Conservation (phyloP, 2,329 filamentous ascomycete species). For the Verticillium alfalfae region DNA sequence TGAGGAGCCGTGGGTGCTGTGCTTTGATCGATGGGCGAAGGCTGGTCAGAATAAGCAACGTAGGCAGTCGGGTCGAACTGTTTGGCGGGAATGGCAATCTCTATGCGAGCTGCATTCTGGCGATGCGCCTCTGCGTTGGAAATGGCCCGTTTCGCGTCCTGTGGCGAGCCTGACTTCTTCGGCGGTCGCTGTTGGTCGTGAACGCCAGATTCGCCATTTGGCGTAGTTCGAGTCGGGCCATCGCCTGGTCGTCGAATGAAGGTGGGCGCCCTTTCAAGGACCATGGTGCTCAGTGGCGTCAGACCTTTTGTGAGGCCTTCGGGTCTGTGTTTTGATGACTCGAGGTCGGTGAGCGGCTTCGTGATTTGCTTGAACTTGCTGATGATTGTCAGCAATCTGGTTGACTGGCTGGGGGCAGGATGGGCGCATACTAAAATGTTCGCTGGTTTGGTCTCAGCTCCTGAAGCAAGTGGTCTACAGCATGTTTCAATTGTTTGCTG, state of each 20-base stretch:
- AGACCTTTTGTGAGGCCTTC: slow-evolving; percentile 32
- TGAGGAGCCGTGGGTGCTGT: neutral
- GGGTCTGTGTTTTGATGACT: slow-evolving; percentile 15
- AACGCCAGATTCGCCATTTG: slow-evolving; percentile 17
- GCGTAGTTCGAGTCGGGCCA: slow-evolving; percentile 16
- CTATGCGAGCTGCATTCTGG: slow-evolving; percentile 33
- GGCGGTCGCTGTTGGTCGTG: slow-evolving; percentile 8
- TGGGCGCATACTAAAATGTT: slow-evolving; percentile 55
- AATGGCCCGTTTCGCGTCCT: slow-evolving; percentile 5
- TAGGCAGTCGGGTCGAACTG: slow-evolving; percentile 31
- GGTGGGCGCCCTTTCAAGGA: slow-evolving; percentile 36
- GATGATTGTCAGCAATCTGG: slow-evolving; percentile 18
- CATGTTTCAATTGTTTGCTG: slow-evolving; percentile 64
- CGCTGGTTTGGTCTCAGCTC: slow-evolving; percentile 67
- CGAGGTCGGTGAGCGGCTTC: slow-evolving; percentile 20
- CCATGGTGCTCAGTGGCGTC: slow-evolving; percentile 44
- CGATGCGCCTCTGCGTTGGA: slow-evolving; percentile 22
- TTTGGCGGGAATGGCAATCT: slow-evolving; percentile 42
- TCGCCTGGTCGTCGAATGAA: slow-evolving; percentile 33
- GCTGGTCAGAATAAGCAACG: slow-evolving; percentile 19
- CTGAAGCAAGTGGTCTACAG: slow-evolving; percentile 67
- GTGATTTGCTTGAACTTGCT: slow-evolving; percentile 56
- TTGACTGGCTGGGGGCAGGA: neutral
- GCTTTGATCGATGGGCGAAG: neutral
- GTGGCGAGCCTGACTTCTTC: slow-evolving; percentile 8